Base-by-base conservation (phyloP, 176 grass and related monocot genomes). In the Aegilops umbellulata region DNA sequence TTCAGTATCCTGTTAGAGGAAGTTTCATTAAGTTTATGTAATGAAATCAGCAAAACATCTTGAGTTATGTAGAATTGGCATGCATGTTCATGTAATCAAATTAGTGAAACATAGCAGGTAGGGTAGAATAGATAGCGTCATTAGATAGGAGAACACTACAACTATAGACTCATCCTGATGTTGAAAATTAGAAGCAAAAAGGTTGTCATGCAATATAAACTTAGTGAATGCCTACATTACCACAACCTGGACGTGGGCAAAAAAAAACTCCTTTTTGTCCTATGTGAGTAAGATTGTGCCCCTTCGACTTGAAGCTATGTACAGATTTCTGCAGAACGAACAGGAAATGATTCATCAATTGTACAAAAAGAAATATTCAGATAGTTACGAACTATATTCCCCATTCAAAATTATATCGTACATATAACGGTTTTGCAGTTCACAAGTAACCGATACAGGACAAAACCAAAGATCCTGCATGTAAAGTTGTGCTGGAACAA, bases 301-400 rank as follows among this genome's bases (percentile, higher is more conserved):
- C 91, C 87, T 95, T 97, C 80, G 94, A 84, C 90, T 97, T 95
- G 81, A 92, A 97, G 85, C 90, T 94, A 84, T 93, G 92, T 38
- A 76, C 72, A 82, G 95, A 95, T 95, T 95, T 97, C 89, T 97
- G 90, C 82, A 85, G 42, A 79, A 80, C 9, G 88, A 58, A 79
- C 19, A 32, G 32, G 32, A 32, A 42, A 70, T 23, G 19, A 60
- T 22, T 44, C 36, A 62, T 76, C 22, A 36, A 10, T 70, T 10
- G 47, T 77, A 76, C 23, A n/a, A 5, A 19, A 39, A 47, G 46
- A 41, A 86, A n/a, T 6, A 69, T 69, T n/a, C 1, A 60, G 3
- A 55, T 41, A 70, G 65, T 14, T 19, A 77, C 19, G 26, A 35
- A 62, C 3, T 26, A 47, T 15, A 72, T 13, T 42, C 3, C 39